Percentiles rank a stretch among this genome's conserved stretches.
Conservation (phyloP, 2,329 filamentous ascomycete species). For the Trichophyton rubrum region DNA sequence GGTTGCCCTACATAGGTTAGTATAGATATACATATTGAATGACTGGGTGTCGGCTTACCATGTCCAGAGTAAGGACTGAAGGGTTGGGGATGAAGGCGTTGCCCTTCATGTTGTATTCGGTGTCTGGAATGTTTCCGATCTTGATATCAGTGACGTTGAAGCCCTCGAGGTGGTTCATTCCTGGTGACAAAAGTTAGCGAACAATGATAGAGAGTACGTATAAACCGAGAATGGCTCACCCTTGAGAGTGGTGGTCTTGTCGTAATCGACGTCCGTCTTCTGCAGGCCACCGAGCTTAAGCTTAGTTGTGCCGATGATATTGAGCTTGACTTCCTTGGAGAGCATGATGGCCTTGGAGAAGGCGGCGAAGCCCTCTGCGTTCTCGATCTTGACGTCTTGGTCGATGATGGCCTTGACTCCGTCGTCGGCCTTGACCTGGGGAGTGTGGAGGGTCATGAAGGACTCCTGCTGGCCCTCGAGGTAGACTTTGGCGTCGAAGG, state of each 20-base stretch:
- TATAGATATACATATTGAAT: not conserved
- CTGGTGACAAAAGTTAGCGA: constrained; percentile 23
- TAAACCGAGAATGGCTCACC: constrained; percentile 28
- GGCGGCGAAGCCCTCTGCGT: constrained; percentile 35
- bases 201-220: not conserved
- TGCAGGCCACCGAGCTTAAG: constrained; percentile 42
- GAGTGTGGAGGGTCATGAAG: constrained; percentile 37
- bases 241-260: constrained; percentile 46
- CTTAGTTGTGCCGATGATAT: constrained; percentile 40
- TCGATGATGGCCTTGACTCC: constrained; percentile 32
- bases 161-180: constrained; percentile 44
- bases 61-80: constrained; percentile 42
- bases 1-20: constrained; percentile 34
- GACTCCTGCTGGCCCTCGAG: constrained; percentile 31
- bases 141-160: constrained; percentile 39
- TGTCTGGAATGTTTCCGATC: constrained; percentile 26
- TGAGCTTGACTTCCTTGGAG: constrained; percentile 38
- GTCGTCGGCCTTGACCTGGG: constrained; percentile 32
- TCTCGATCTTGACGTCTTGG: constrained; percentile 34
- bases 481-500: constrained; percentile 41
- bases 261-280: constrained; percentile 40
- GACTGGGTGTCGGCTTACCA: constrained; percentile 25
- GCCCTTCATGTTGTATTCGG: constrained; percentile 43
- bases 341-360: constrained; percentile 40
- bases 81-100: constrained; percentile 48